Base-by-base conservation (phyloP, 2,329 filamentous ascomycete genomes). In the Coleophoma eucalyptorum region DNA sequence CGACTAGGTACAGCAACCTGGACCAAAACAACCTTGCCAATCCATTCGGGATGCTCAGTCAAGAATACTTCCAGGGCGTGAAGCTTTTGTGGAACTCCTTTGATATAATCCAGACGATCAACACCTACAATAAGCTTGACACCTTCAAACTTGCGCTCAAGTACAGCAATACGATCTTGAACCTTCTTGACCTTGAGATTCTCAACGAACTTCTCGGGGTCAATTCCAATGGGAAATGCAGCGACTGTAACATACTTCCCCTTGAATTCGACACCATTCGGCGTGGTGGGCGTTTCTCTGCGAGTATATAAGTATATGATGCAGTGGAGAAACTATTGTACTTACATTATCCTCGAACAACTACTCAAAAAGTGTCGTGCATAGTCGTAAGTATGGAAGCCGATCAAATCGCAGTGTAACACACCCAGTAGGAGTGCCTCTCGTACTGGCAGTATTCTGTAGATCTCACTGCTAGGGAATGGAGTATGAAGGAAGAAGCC, bases 331-430 rank as follows among this genome's bases (percentile, higher is more conserved):
- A 11, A 16, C 11, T 10, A 26, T 8, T 7, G 7, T 32, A 70
- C 81, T 68, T 76, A 88, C 77, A 97, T 78, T 59, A 97, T 94
- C 58, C 93, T 87, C n/a, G 91, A 93, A 73, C 94, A 97, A 66
- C 89, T 93, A 73, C 91, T 96, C 59, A 99, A 74, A 74, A 97
- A 99, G 72, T 99, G 94, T 48, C 94, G 83, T n/a, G 92, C 93
- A 65, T 99, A 99, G 72, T 97, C 93, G 73, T 97, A 97, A 26
- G 94, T 99, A 72, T 99, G 94, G 76, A 99, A 97, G 32, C 94
- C 94, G 65, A 97, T 90, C 53, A 99, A 76, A 67, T 97, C 94
- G 74, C 93, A 96, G 67, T 96, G 88, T 33, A 99, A 78, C 37
- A 97, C 84, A 50, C 94, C 92, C 45, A 87, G 79, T 42, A 99